These are phyloP conservation scores for Tephrocybe rancida DNA, from an alignment of 768 basidiomycete species.

Conservation along the genomic window DNA sequence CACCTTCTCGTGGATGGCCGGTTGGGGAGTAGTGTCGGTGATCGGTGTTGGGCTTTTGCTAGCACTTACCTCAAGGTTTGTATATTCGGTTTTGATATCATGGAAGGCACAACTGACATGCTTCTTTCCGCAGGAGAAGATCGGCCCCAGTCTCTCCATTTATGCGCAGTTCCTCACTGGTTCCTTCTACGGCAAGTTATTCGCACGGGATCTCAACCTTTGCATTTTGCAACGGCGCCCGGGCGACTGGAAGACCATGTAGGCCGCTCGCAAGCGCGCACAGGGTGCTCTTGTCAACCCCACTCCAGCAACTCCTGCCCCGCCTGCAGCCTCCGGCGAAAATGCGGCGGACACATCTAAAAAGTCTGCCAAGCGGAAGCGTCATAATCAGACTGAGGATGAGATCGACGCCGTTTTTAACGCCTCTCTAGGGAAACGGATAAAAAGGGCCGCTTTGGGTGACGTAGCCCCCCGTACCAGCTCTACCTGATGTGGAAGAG, in stretches of 20 bases:
- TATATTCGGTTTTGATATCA: neutral
- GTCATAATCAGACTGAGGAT: slow-evolving; percentile 47
- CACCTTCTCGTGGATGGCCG: slow-evolving; percentile 84
- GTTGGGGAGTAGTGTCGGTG: slow-evolving; percentile 87
- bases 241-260: slow-evolving; percentile 81
- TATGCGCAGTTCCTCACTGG: slow-evolving; percentile 72
- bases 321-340: neutral
- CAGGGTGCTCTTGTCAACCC: slow-evolving; percentile 15
- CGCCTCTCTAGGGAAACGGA: slow-evolving; percentile 48
- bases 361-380: slow-evolving; percentile 39
- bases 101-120: neutral
- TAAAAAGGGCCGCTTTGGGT: slow-evolving; percentile 55
- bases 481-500: slow-evolving; percentile 7
- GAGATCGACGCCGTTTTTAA: slow-evolving; percentile 81
- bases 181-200: slow-evolving; percentile 88
- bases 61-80: slow-evolving; percentile 90
- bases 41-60: slow-evolving; percentile 89
- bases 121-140: slow-evolving; percentile 71
- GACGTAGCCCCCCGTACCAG: slow-evolving; percentile 2
- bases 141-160: slow-evolving; percentile 76
- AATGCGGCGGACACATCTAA: neutral
- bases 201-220: slow-evolving; percentile 77
- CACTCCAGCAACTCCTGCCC: neutral
- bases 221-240: slow-evolving; percentile 77
- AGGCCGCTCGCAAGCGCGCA: slow-evolving; percentile 46